Conservation (phyloP, 1,139 yeast species). For the Hyphopichia wangnamkhiaoensis region DNA sequence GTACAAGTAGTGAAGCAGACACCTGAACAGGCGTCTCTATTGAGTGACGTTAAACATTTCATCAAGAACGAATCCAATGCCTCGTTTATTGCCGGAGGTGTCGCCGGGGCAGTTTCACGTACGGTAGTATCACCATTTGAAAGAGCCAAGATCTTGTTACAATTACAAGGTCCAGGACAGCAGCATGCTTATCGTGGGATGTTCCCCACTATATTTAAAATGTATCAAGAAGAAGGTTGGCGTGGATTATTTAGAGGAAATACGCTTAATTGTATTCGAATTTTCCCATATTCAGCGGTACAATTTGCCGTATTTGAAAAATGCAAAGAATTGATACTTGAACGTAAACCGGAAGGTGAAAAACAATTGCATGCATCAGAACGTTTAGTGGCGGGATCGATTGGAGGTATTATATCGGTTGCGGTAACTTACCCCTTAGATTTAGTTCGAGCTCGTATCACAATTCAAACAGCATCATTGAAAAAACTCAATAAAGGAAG, state of each 20-base stretch:
- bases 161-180: slow-evolving; percentile 78
- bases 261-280: slow-evolving; percentile 83
- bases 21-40: not conserved
- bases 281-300: slow-evolving; percentile 92
- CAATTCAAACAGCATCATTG: slow-evolving; percentile 84
- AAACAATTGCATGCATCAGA: slow-evolving; percentile 48
- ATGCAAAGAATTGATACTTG: slow-evolving; percentile 52
- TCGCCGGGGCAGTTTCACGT: slow-evolving; percentile 91
- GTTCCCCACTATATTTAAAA: slow-evolving; percentile 68
- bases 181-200: slow-evolving; percentile 70
- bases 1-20: not conserved
- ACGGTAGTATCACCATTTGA: slow-evolving; percentile 96
- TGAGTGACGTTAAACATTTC: slow-evolving; percentile 22
- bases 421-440: slow-evolving; percentile 90
- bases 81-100: slow-evolving; percentile 58
- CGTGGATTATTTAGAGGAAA: slow-evolving; percentile 89
- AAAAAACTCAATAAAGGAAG: slow-evolving; percentile 50
- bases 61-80: slow-evolving; percentile 54
- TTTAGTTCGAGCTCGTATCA: slow-evolving; percentile 82
- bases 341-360: slow-evolving; percentile 26
- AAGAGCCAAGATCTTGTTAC: slow-evolving; percentile 87
- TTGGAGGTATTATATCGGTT: slow-evolving; percentile 82
- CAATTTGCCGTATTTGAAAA: slow-evolving; percentile 87
- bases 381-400: slow-evolving; percentile 73
- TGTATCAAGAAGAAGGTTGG: slow-evolving; percentile 90